phyloP scores from a whole-genome alignment of 2,329 filamentous ascomycete species.

The Dendryphion nanum region DNA sequence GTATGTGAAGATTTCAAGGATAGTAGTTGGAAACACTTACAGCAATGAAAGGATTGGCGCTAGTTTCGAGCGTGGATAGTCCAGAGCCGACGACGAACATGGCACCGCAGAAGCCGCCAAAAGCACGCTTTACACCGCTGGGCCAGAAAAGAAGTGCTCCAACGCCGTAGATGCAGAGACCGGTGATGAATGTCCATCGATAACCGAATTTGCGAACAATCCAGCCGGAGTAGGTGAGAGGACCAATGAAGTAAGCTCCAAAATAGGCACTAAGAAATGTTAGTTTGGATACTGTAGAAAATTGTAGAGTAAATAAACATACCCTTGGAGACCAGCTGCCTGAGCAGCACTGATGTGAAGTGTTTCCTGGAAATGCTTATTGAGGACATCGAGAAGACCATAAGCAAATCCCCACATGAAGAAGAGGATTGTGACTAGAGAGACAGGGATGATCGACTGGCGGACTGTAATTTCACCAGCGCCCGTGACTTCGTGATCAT shows the following conservation, averaged over 20 bases:
- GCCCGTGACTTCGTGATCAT: slow-evolving; percentile 21
- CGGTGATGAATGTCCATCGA: slow-evolving; percentile 76
- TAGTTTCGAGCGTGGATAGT: slow-evolving; percentile 54
- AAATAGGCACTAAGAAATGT: slow-evolving; percentile 39
- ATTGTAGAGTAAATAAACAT: background rate
- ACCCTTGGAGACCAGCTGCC: slow-evolving; percentile 38
- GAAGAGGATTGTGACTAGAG: slow-evolving; percentile 73
- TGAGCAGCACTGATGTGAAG: slow-evolving; percentile 40
- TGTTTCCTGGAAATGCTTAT: slow-evolving; percentile 37
- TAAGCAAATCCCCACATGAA: slow-evolving; percentile 86
- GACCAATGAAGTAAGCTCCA: slow-evolving; percentile 42
- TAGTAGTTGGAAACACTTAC: slow-evolving; percentile 45
- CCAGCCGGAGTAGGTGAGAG: slow-evolving; percentile 22
- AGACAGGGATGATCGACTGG: slow-evolving; percentile 68
- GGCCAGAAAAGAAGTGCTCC: slow-evolving; percentile 54
- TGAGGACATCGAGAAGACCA: slow-evolving; percentile 49
- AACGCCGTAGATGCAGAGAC: slow-evolving; percentile 51
- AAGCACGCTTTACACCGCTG: slow-evolving; percentile 50
- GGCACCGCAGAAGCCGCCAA: slow-evolving; percentile 57
- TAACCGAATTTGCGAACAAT: slow-evolving; percentile 51
- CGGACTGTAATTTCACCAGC: slow-evolving; percentile 45
- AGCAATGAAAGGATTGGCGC: slow-evolving; percentile 49
- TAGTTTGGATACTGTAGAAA: background rate
- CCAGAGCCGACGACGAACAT: slow-evolving; percentile 53
- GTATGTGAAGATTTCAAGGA: background rate